Evolutionary conservation across 352 stramenopile genomes (phyloP).

Genomic region (Phytophthora ramorum): DNA sequence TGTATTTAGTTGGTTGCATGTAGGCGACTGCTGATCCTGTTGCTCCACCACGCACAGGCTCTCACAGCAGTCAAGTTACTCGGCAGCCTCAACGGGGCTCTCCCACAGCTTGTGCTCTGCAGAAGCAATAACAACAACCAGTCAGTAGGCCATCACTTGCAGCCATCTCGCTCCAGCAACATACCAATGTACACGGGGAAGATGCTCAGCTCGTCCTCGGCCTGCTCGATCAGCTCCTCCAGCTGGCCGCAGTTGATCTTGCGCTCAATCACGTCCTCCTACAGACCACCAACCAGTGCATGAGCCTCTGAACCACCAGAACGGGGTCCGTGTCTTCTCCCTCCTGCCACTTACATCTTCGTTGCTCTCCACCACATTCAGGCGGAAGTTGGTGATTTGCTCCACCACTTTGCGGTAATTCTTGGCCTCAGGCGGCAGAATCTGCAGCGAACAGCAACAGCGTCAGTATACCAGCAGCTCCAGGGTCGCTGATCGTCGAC

Average conservation of each 20-base stretch:
- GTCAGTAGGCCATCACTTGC: conserved; percentile 6
- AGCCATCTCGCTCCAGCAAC: conserved; percentile 9
- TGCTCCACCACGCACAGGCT: conserved; percentile 5
- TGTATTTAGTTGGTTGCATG: conserved; percentile 33
- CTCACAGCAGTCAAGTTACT: conserved; percentile 18
- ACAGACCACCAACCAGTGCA: neutral
- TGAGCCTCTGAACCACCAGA: conserved; percentile 25
- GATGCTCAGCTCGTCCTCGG: conserved; percentile 85
- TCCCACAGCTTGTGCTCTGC: conserved; percentile 90
- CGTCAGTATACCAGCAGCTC: conserved; percentile 9
- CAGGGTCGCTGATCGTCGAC: neutral
- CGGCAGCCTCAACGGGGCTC: conserved; percentile 57
- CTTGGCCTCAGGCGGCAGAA: conserved; percentile 69
- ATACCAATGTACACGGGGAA: conserved; percentile 87
- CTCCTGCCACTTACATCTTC: conserved; percentile 60
- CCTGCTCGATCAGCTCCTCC: conserved; percentile 90
- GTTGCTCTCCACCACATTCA: conserved; percentile 77
- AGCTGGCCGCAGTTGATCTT: conserved; percentile 90
- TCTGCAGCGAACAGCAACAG: conserved; percentile 35
- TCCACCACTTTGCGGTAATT: conserved; percentile 84
- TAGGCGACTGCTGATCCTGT: conserved; percentile 1
- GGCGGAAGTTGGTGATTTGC: conserved; percentile 87
- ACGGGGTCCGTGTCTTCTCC: neutral
- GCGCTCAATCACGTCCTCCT: conserved; percentile 86
- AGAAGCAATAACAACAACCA: conserved; percentile 8